Base-by-base conservation (phyloP, 495 filamentous ascomycete species). In the Neurospora sp. region DNA sequence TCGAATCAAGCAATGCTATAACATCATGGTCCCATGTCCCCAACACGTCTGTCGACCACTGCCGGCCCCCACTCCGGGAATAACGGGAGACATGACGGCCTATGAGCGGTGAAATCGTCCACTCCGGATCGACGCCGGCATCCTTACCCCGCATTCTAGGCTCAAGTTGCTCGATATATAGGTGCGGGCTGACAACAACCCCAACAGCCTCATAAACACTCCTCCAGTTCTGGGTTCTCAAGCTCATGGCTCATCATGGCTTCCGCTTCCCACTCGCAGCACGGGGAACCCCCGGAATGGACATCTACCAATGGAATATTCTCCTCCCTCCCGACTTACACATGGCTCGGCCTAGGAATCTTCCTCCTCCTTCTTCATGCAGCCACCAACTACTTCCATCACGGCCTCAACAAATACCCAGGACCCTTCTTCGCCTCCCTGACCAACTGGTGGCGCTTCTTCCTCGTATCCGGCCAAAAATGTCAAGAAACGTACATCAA, bases 351-450 rank as follows among this genome's bases (percentile, higher is more conserved):
- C 6, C 1, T 42, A 0, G 40, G 40, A 1, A 16, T 42, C 40
- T 0, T 42, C 5, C 0, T 41, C 39, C 40, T 42, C 1, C 14
- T 42, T 2, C 0, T 7, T 16, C 40, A 42, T 16, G 40, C 14
- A 1, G 5, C 40, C 5, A 42, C 40, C 40, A 42, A 42, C 14
- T 42, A 42, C 40, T 42, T 42, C 40, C 1, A 16, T 5, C 40
- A 42, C 1, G 40, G 40, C 5, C 40, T 42, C 1, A 18, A 42
- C 40, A 16, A 42, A 42, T 42, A 42, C 18, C 77, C 76, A 16
- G 77, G 77, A 2, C 77, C 77, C 3, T 75, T 76, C 70, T 59
- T 72, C 27, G 77, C 77, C n/a, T 71, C 74, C 12, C 75, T 72
- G 69, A 76, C 71, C 37, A 54, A 76, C 20, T 20, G 72, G 3